A percentile compares a stretch with the other conserved stretches of the same genome.
These are phyloP conservation scores for Penicillium sp. DNA, from an alignment of 2,329 filamentous ascomycete genomes.

Conservation along the genomic window DNA sequence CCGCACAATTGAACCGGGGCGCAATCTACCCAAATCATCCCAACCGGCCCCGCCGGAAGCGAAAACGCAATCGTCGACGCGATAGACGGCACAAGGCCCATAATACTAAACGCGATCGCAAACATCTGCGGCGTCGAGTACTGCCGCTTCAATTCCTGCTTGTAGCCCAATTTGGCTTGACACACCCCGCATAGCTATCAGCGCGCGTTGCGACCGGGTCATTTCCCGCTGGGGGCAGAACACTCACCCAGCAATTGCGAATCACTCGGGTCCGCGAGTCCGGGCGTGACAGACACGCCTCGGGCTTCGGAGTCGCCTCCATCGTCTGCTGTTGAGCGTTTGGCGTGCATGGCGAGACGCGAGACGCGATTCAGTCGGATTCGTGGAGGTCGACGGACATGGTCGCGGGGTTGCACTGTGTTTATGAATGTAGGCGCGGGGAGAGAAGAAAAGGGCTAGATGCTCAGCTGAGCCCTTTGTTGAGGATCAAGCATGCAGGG, in stretches of 20 bases:
- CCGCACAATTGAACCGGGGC: no score
- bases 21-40: slow-evolving; percentile 61
- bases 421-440: neutral
- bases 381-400: neutral
- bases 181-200: neutral
- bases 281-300: neutral
- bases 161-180: slow-evolving; percentile 49
- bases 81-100: slow-evolving; percentile 64
- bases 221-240: neutral
- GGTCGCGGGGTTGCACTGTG: neutral
- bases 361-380: neutral
- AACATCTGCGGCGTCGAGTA: slow-evolving; percentile 66
- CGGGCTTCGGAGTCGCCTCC: neutral
- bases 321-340: neutral
- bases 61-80: slow-evolving; percentile 62
- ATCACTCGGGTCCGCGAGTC: slow-evolving; percentile 26
- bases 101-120: slow-evolving; percentile 61
- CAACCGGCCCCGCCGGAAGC: slow-evolving; percentile 60
- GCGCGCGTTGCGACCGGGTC: neutral
- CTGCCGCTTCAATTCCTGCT: slow-evolving; percentile 64
- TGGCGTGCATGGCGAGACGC: neutral
- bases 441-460: neutral
- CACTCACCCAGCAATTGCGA: slow-evolving; percentile 28
- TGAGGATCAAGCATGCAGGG: neutral
- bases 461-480: neutral